A percentile compares a stretch with the other conserved stretches of the same genome.
These are phyloP conservation scores for Arthroderma uncinatum DNA, from an alignment of 2,329 filamentous ascomycete species.

Conservation along the genomic window DNA sequence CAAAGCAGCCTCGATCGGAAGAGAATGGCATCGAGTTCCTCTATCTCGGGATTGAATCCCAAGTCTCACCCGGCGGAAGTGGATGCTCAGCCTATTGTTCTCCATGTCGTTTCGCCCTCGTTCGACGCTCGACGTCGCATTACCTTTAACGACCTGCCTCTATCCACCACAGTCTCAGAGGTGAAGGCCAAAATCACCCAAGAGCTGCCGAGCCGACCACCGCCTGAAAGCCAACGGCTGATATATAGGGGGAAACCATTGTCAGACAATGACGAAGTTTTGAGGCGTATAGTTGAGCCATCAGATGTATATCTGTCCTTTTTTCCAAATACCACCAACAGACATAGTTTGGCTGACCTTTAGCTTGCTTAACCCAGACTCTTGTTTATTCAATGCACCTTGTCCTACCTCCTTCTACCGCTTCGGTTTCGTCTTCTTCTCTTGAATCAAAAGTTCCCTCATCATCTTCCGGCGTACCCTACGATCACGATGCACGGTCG, in stretches of 20 bases:
- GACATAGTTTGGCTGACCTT: background rate
- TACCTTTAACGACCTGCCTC: constrained; percentile 28
- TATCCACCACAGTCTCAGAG: constrained; percentile 38
- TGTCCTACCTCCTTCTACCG: constrained; percentile 28
- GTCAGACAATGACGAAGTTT: constrained; percentile 37
- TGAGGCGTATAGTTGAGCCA: constrained; percentile 42
- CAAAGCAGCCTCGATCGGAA: background rate
- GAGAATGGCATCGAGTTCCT: background rate
- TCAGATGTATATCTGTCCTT: constrained; percentile 35
- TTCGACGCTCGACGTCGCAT: constrained; percentile 28
- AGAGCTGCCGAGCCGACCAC: constrained; percentile 37
- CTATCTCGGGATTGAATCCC: background rate
- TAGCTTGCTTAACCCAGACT: background rate
- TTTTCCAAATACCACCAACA: background rate
- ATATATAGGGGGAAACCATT: constrained; percentile 49
- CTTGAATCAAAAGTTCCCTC: background rate
- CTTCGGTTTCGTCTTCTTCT: background rate
- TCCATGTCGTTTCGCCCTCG: constrained; percentile 35
- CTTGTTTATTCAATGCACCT: constrained; percentile 28
- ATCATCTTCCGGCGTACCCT: background rate
- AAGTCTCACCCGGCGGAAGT: constrained; percentile 1
- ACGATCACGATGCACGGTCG: background rate
- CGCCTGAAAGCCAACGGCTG: constrained; percentile 42
- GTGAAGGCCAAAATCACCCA: constrained; percentile 44
- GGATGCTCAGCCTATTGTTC: background rate